Evolutionary conservation across 148 eudicot species (phyloP).

Genomic region (Vaccinium darrowii): DNA sequence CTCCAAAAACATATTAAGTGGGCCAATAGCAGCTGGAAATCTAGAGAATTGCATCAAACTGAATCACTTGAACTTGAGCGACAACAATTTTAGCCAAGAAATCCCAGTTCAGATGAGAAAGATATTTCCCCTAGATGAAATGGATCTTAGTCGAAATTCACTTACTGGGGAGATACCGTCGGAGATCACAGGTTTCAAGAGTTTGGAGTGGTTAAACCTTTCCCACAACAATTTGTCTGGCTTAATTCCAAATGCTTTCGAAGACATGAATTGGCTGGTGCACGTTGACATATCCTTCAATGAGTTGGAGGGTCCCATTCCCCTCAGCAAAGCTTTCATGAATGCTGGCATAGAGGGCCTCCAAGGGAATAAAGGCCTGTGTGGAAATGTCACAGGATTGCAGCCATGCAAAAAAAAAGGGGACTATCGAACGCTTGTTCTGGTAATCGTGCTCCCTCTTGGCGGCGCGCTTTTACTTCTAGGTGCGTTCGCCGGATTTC

Average conservation of each 20-base stretch:
- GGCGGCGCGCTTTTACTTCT: neutral
- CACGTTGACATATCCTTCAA: constrained; percentile 34
- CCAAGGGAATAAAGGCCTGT: constrained; percentile 26
- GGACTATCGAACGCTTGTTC: constrained; percentile 8
- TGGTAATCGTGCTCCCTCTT: constrained; percentile 2
- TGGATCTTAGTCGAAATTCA: constrained; percentile 39
- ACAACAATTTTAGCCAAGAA: neutral
- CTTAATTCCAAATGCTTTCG: constrained; percentile 30
- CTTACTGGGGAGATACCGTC: constrained; percentile 37
- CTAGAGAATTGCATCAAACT: constrained; percentile 26
- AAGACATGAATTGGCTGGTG: constrained; percentile 28
- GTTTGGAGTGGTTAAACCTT: constrained; percentile 31
- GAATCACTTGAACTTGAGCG: constrained; percentile 17
- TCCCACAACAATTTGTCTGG: constrained; percentile 42
- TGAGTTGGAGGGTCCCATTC: constrained; percentile 37
- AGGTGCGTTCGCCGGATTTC: neutral
- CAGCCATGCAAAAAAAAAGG: constrained; percentile 2
- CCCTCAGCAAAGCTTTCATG: constrained; percentile 26
- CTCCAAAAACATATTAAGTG: constrained; percentile 28
- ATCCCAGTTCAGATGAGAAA: neutral
- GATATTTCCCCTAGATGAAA: neutral
- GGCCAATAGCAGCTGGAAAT: constrained; percentile 27
- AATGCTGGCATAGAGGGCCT: constrained; percentile 26
- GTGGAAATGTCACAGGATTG: constrained; percentile 35
- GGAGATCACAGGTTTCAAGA: constrained; percentile 21